phyloP scores from a whole-genome alignment of 441 rosid genomes.

The Pelargonium fulgidum region DNA sequence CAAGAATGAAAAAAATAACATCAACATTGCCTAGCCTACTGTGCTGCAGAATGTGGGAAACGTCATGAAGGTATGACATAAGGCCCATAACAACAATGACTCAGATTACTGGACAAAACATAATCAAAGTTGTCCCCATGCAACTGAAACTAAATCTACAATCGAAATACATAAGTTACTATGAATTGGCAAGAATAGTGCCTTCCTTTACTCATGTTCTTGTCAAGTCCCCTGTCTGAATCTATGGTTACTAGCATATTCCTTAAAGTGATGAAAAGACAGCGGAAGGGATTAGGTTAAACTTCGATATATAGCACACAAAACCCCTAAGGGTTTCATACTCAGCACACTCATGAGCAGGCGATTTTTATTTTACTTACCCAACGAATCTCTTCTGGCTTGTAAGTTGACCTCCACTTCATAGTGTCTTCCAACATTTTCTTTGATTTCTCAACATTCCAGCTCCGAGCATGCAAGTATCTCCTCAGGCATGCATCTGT shows the following conservation, averaged over 20 bases:
- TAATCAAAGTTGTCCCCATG: no score
- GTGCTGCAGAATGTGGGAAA: no score
- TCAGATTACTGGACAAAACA: no score
- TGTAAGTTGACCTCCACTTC: constrained; percentile 58
- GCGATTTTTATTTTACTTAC: constrained; percentile 24
- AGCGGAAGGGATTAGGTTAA: neutral
- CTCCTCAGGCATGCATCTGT: constrained; percentile 52
- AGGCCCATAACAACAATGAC: no score
- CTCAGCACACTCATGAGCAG: neutral
- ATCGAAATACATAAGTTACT: no score
- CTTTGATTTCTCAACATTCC: constrained; percentile 57
- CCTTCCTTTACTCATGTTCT: neutral
- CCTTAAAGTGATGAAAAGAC: neutral
- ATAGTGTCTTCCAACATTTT: constrained; percentile 59
- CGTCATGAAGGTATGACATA: no score
- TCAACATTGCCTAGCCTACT: no score
- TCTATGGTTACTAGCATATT: neutral
- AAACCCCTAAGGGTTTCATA: neutral
- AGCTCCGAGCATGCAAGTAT: constrained; percentile 53
- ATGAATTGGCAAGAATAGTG: no score
- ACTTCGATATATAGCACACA: neutral
- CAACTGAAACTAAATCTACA: no score
- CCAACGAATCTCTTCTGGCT: constrained; percentile 73
- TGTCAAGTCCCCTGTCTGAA: no score
- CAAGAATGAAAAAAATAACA: no score